Evolutionary conservation across 176 grass and related monocot species (phyloP).

Genomic region (Pharus latifolius): DNA sequence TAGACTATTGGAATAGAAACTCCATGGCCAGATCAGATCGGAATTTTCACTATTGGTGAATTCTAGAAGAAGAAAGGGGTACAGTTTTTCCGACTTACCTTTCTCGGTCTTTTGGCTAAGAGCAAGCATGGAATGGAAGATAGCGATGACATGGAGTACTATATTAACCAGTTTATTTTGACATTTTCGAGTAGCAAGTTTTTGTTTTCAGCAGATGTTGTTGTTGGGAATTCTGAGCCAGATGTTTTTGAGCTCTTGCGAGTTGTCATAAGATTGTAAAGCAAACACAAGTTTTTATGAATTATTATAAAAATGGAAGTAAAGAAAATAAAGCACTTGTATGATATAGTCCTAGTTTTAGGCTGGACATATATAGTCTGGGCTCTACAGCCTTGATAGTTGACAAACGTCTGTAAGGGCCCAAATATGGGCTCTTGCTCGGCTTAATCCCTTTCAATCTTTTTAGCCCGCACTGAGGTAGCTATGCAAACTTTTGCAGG

Average conservation of each 20-base stretch:
- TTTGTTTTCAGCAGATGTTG: background rate
- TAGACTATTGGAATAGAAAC: background rate
- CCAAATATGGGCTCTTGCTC: background rate
- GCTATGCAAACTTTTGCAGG: slow-evolving; percentile 62
- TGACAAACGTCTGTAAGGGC: background rate
- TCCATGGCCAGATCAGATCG: background rate
- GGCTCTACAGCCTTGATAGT: slow-evolving; percentile 4
- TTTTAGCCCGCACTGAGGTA: slow-evolving; percentile 29
- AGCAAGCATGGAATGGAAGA: background rate
- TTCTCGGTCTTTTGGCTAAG: background rate
- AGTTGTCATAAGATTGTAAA: background rate
- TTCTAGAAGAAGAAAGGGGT: no score
- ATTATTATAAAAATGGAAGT: background rate
- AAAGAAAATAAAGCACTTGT: background rate
- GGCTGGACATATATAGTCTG: background rate
- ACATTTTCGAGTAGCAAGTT: no score
- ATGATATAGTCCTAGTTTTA: slow-evolving; percentile 1
- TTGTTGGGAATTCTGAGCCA: background rate
- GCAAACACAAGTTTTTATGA: background rate
- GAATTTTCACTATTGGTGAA: background rate
- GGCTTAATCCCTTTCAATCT: slow-evolving; percentile 3
- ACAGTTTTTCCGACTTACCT: no score
- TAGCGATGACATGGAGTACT: background rate
- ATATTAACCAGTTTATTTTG: no score
- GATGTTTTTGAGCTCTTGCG: background rate